Evolutionary conservation across 768 basidiomycete species (phyloP).

Genomic region (Macrolepiota dolichaula): DNA sequence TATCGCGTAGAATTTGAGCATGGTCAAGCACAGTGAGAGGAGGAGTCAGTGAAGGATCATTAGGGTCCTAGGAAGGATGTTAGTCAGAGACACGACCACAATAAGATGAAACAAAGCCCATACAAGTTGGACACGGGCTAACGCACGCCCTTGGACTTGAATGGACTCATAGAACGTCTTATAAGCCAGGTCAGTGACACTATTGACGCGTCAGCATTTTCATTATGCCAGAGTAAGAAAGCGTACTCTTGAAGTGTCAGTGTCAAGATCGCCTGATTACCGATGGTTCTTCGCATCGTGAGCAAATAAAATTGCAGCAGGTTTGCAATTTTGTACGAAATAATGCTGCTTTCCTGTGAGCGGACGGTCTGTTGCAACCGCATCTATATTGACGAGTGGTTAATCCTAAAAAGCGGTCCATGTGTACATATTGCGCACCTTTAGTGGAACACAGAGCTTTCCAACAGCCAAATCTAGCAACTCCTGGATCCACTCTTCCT

Average conservation of each 20-base stretch:
- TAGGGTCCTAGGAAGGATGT: constrained; percentile 46
- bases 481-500: constrained; percentile 77
- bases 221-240: background rate
- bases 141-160: constrained; percentile 73
- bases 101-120: constrained; percentile 15
- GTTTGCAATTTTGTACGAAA: constrained; percentile 90
- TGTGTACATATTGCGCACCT: constrained; percentile 40
- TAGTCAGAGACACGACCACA: background rate
- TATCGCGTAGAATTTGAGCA: constrained; percentile 78
- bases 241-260: constrained; percentile 76
- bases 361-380: constrained; percentile 92
- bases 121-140: constrained; percentile 53
- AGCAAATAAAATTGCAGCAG: constrained; percentile 92
- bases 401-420: background rate
- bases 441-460: constrained; percentile 85
- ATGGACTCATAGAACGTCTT: constrained; percentile 87
- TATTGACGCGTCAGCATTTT: constrained; percentile 24
- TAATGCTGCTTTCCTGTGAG: constrained; percentile 90
- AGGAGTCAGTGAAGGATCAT: constrained; percentile 70
- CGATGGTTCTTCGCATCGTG: constrained; percentile 92
- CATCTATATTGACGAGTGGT: constrained; percentile 39
- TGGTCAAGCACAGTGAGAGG: constrained; percentile 81
- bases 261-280: constrained; percentile 75
- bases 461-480: constrained; percentile 80
- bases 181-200: constrained; percentile 79